phyloP scores from a whole-genome alignment of 2,329 filamentous ascomycete genomes.

The Fusarium transvaalense region DNA sequence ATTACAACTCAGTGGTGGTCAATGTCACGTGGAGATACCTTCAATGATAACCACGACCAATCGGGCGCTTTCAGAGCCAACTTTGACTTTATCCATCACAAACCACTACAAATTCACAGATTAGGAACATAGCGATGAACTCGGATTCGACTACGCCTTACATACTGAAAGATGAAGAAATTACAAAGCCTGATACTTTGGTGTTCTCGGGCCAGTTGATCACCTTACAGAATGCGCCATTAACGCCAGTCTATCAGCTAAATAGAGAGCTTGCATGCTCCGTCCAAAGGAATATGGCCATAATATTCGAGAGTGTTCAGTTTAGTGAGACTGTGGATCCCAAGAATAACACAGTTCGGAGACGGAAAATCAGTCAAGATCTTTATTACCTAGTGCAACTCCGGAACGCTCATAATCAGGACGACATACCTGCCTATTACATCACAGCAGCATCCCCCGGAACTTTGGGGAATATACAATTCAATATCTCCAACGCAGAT shows the following conservation, averaged over 20 bases:
- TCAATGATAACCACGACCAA: background rate
- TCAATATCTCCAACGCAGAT: background rate
- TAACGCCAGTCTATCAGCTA: constrained; percentile 26
- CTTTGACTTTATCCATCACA: constrained; percentile 1
- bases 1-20: background rate
- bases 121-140: background rate
- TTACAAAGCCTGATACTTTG: background rate
- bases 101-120: background rate
- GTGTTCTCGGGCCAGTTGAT: constrained; percentile 24
- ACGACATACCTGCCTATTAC: constrained; percentile 17
- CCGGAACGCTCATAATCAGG: background rate
- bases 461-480: constrained; percentile 22
- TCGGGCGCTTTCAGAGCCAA: background rate
- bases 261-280: constrained; percentile 11
- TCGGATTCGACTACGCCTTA: background rate
- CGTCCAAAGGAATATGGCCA: constrained; percentile 15
- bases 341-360: background rate
- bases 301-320: constrained; percentile 28
- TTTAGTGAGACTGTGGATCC: background rate
- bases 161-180: fast-evolving
- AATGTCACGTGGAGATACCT: constrained; percentile 5
- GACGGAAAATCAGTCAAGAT: background rate
- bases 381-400: constrained; percentile 34
- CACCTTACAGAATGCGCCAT: background rate
- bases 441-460: constrained; percentile 27